Percentiles rank a stretch among this genome's conserved stretches.
These are phyloP conservation scores for Heterobasidion irregulare DNA, from an alignment of 1,284 basidiomycete species.

Conservation along the genomic window DNA sequence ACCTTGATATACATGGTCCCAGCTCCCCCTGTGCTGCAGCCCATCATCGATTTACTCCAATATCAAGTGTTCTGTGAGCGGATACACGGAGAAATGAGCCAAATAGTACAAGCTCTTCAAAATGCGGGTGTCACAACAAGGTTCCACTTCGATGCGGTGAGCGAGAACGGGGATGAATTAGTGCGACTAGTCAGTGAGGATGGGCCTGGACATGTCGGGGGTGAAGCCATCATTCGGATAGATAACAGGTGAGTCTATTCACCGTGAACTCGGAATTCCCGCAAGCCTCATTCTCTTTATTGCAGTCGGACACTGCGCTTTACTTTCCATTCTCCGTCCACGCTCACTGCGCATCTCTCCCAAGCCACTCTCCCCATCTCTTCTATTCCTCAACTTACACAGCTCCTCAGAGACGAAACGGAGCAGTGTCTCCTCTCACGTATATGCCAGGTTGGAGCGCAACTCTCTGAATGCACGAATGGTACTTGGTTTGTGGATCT, in stretches of 20 bases:
- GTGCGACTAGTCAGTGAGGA: constrained; percentile 32
- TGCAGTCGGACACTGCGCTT: constrained; percentile 62
- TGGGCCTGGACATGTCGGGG: constrained; percentile 36
- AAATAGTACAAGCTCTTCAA: constrained; percentile 38
- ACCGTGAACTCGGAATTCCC: neutral
- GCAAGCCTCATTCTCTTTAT: neutral
- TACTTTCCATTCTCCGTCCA: constrained; percentile 65
- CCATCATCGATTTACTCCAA: constrained; percentile 67
- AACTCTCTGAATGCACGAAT: constrained; percentile 42
- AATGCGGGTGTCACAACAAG: constrained; percentile 47
- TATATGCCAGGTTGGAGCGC: constrained; percentile 58
- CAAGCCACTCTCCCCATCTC: constrained; percentile 66
- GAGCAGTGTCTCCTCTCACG: constrained; percentile 55
- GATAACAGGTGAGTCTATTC: constrained; percentile 44
- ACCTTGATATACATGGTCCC: constrained; percentile 13
- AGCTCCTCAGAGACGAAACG: constrained; percentile 68
- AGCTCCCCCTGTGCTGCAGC: constrained; percentile 42
- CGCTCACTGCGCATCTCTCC: constrained; percentile 60
- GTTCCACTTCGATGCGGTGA: constrained; percentile 54
- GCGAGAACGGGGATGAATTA: constrained; percentile 55
- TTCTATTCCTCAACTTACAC: constrained; percentile 65
- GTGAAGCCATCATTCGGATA: constrained; percentile 61
- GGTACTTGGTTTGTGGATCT: constrained; percentile 75
- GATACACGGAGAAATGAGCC: constrained; percentile 47
- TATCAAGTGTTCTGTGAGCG: constrained; percentile 66